Base-by-base conservation (phyloP, 1,284 basidiomycete genomes). In the Neonothopanus nambi region DNA sequence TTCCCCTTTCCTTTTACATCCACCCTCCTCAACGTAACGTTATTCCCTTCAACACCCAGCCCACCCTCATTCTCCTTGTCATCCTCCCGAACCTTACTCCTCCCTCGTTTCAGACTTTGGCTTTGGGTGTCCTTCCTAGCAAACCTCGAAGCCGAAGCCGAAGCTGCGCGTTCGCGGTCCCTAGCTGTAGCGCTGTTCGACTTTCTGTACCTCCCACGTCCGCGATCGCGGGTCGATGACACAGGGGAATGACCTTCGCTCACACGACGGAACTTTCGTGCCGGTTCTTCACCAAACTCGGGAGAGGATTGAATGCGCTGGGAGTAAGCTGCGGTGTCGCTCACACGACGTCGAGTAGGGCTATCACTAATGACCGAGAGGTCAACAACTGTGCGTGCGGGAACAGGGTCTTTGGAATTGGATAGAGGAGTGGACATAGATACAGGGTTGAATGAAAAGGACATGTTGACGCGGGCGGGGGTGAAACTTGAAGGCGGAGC, bases 1-100 rank as follows among this genome's bases (percentile, higher is more conserved):
- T 33, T 46, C 43, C 39, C 39, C 40, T 33, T 33, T 43, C 51
- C 33, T 50, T 26, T n/a, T 48, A 39, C 53, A 47, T 40, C 46
- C 40, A 28, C 40, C 41, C n/a, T 40, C 38, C 18, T 17, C 40
- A 23, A n/a, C 11, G 46, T 33, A 13, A 33, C 30, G 33, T 30
- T n/a, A 17, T 30, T 21, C 13, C 23, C 28, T 28, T 39, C 28
- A 35, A 23, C 23, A 20, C 8, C 20, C 17, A 40, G 17, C 9
- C 38, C 5, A 39, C 18, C 17, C 5, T 51, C 49, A 20, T 43
- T 51, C 40, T 42, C 39, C 39, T 40, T 43, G 20, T 51, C 28
- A 7, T 51, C 40, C 12, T 42, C 48, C 23, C 30, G 24, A 30
- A 44, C 39, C 28, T 36, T 47, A 6, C 54, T 41, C 17, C 51